Conservation (phyloP, 805 yeast species). For the Candida tammaniensis region DNA sequence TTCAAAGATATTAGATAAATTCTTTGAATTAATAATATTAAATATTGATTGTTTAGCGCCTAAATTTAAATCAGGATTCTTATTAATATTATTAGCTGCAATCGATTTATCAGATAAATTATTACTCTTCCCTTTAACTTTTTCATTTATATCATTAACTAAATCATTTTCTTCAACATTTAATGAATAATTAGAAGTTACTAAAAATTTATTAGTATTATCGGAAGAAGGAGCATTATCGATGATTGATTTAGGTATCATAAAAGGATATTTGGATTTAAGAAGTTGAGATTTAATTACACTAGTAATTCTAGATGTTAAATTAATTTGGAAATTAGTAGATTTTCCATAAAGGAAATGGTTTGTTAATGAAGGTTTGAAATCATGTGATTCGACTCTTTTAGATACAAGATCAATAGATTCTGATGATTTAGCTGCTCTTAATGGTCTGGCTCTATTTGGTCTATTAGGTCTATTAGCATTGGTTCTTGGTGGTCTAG, state of each 20-base stretch:
- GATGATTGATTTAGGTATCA: constrained; percentile 33
- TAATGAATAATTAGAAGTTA: constrained; percentile 23
- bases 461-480: constrained; percentile 6
- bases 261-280: constrained; percentile 40
- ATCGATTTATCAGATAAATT: constrained; percentile 11
- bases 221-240: constrained; percentile 17
- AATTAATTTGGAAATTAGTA: constrained; percentile 24
- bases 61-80: constrained; percentile 26
- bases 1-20: constrained; percentile 8
- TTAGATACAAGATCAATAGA: constrained; percentile 8
- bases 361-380: constrained; percentile 12
- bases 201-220: constrained; percentile 28
- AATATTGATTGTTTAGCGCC: constrained; percentile 27
- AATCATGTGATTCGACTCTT: constrained; percentile 5
- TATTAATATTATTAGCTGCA: constrained; percentile 13
- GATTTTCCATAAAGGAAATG: constrained; percentile 39
- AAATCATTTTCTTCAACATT: constrained; percentile 22
- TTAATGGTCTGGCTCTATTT: constrained; percentile 5
- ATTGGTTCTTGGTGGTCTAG: constrained; percentile 1
- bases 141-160: constrained; percentile 23
- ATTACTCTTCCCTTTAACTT: constrained; percentile 30
- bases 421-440: constrained; percentile 5
- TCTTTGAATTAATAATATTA: constrained; percentile 17
- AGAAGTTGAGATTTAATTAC: constrained; percentile 37
- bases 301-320: constrained; percentile 36